Percentiles rank a stretch among this genome's conserved stretches.
Conservation (phyloP, 768 basidiomycete species). For the Mycena galericulata region DNA sequence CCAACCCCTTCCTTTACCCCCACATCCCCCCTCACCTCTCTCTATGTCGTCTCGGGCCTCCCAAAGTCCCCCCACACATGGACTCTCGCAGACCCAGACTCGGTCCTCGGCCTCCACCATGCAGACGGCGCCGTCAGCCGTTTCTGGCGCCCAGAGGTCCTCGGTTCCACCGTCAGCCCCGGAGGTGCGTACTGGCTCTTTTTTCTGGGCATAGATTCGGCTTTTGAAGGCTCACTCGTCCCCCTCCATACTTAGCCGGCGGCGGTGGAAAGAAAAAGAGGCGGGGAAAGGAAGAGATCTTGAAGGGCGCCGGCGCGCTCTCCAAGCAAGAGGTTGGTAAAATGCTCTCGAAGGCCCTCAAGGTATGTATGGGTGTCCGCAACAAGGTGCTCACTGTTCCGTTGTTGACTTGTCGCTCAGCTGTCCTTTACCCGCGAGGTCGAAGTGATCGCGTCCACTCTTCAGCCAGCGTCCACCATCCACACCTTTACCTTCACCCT, state of each 20-base stretch:
- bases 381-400: slow-evolving; percentile 3
- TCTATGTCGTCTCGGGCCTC: slow-evolving; percentile 90
- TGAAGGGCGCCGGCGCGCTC: slow-evolving; percentile 84
- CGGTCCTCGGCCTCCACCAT: slow-evolving; percentile 85
- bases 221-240: too few species aligned
- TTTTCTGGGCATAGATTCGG: too few species aligned
- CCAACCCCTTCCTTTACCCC: slow-evolving; percentile 73
- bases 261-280: slow-evolving; percentile 79
- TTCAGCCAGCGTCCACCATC: slow-evolving; percentile 92
- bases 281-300: slow-evolving; percentile 71
- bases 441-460: slow-evolving; percentile 94
- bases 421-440: slow-evolving; percentile 93
- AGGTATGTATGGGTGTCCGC: slow-evolving; percentile 72
- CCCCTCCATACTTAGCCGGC: too few species aligned
- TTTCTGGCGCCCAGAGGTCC: slow-evolving; percentile 93
- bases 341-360: slow-evolving; percentile 92
- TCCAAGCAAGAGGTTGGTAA: slow-evolving; percentile 89
- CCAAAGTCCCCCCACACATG: slow-evolving; percentile 92
- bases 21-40: slow-evolving; percentile 81
- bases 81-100: slow-evolving; percentile 88
- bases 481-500: slow-evolving; percentile 93
- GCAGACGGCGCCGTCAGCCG: slow-evolving; percentile 86
- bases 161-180: slow-evolving; percentile 88
- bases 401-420: slow-evolving; percentile 50
- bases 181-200: slow-evolving; percentile 47